Evolutionary conservation across 2,329 filamentous ascomycete genomes (phyloP).

Genomic region (Aspergillus oerlinghausenensis): DNA sequence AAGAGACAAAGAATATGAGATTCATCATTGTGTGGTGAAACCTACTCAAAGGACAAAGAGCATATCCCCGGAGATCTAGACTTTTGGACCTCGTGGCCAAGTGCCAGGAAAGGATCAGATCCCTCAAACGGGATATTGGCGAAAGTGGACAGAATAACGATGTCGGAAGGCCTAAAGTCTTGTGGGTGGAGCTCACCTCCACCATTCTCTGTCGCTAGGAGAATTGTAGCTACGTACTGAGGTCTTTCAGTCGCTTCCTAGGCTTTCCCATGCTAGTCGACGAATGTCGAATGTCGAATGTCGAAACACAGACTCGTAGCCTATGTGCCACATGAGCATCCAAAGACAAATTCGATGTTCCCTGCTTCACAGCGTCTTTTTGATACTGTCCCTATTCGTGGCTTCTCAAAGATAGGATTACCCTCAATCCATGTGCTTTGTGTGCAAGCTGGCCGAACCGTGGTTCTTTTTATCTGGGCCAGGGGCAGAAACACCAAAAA

Average conservation of each 20-base stretch:
- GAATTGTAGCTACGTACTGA: not conserved
- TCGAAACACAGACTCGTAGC: no score
- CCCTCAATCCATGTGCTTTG: not conserved
- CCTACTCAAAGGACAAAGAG: not conserved
- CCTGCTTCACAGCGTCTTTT: not conserved
- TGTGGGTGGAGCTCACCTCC: not conserved
- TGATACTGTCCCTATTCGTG: not conserved
- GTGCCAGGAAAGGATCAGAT: not conserved
- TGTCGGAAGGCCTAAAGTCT: not conserved
- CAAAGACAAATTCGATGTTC: not conserved
- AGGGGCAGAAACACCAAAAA: not conserved
- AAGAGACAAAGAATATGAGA: not conserved
- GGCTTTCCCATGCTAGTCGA: not conserved
- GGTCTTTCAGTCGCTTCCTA: not conserved
- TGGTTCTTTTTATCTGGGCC: not conserved
- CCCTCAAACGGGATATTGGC: not conserved
- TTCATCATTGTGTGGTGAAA: not conserved
- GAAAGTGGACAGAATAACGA: not conserved
- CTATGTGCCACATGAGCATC: not conserved
- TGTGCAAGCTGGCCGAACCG: not conserved
- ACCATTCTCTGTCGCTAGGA: not conserved
- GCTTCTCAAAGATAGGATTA: not conserved
- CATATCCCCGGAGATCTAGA: not conserved
- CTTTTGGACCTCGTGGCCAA: not conserved
- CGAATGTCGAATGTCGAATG: no score